A percentile compares a stretch with the other conserved stretches of the same genome.
Evolutionary conservation across 208 protist species (phyloP).

Genomic region (Trypanosoma lewisi): DNA sequence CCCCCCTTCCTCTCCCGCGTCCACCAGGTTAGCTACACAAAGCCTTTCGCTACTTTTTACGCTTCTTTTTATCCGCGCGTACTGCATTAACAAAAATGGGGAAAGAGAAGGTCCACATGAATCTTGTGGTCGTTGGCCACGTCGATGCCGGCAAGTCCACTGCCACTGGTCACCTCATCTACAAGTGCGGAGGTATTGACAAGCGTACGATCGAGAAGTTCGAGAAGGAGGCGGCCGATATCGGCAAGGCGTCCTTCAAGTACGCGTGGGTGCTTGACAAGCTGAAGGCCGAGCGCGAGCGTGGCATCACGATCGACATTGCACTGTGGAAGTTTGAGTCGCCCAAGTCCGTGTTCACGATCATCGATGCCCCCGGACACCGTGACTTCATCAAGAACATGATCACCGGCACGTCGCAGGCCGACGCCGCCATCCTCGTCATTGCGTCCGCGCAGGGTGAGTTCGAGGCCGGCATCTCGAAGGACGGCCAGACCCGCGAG

Average conservation of each 20-base stretch:
- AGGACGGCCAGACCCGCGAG: slow-evolving; percentile 92
- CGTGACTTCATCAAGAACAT: slow-evolving; percentile 95
- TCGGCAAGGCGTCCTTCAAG: slow-evolving; percentile 92
- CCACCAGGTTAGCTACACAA: neutral
- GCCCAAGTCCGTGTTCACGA: slow-evolving; percentile 88
- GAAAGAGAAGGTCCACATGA: slow-evolving; percentile 70
- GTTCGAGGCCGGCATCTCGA: slow-evolving; percentile 94
- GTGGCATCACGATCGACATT: slow-evolving; percentile 94
- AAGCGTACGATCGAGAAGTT: slow-evolving; percentile 89
- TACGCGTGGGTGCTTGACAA: slow-evolving; percentile 93
- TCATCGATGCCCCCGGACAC: slow-evolving; percentile 95
- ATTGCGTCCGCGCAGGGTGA: slow-evolving; percentile 82
- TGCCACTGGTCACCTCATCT: slow-evolving; percentile 89
- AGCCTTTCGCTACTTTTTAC: neutral
- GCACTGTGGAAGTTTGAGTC: slow-evolving; percentile 91
- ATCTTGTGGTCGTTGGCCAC: slow-evolving; percentile 70
- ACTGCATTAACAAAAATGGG: slow-evolving; percentile 28
- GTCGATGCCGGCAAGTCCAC: slow-evolving; percentile 92
- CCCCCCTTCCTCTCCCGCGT: slow-evolving; percentile 1
- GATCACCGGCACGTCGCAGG: slow-evolving; percentile 92
- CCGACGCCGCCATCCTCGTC: slow-evolving; percentile 88
- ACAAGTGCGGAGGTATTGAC: slow-evolving; percentile 91
- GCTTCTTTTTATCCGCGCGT: neutral
- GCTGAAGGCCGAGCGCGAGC: slow-evolving; percentile 91
- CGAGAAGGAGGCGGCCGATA: slow-evolving; percentile 89